These are phyloP conservation scores for Avena sativa DNA, from an alignment of 176 grass and related monocot genomes.

Conservation along the genomic window DNA sequence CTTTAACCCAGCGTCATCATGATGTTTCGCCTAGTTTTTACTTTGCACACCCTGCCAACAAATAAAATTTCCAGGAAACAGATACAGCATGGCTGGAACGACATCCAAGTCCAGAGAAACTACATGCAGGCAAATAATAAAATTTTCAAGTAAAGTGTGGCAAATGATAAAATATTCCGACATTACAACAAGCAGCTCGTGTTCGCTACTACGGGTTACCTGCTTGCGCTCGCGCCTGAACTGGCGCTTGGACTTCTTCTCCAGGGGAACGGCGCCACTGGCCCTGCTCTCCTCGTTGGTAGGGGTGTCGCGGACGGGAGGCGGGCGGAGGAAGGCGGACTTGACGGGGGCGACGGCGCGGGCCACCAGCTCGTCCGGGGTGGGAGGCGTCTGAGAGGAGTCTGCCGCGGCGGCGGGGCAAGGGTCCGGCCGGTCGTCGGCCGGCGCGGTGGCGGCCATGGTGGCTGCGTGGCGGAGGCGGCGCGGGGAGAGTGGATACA, in stretches of 20 bases:
- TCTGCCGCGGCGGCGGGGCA: not conserved
- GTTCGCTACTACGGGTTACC: constrained; percentile 40
- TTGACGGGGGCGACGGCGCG: constrained; percentile 76
- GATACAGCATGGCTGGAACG: not conserved
- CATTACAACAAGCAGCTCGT: constrained; percentile 1
- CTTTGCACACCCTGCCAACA: not conserved
- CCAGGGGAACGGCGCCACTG: constrained; percentile 43
- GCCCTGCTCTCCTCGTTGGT: constrained; percentile 48
- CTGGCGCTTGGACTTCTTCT: constrained; percentile 91
- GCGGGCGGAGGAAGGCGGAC: constrained; percentile 70
- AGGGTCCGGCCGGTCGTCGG: constrained; percentile 26
- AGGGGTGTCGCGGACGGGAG: constrained; percentile 60
- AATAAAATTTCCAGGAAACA: not conserved
- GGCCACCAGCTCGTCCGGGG: constrained; percentile 75
- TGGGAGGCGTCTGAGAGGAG: constrained; percentile 5
- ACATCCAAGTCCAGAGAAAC: not conserved
- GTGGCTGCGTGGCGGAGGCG: constrained; percentile 42
- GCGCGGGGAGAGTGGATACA: not conserved
- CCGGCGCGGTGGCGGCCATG: constrained; percentile 46
- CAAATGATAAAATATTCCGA: too few species aligned
- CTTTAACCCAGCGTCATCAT: not conserved
- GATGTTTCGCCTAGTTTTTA: not conserved
- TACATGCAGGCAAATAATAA: constrained; percentile 13
- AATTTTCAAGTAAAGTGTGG: too few species aligned
- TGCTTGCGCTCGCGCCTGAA: constrained; percentile 79